Conservation (phyloP, 2,329 filamentous ascomycete genomes). For the Colletotrichum sansevieriae region DNA sequence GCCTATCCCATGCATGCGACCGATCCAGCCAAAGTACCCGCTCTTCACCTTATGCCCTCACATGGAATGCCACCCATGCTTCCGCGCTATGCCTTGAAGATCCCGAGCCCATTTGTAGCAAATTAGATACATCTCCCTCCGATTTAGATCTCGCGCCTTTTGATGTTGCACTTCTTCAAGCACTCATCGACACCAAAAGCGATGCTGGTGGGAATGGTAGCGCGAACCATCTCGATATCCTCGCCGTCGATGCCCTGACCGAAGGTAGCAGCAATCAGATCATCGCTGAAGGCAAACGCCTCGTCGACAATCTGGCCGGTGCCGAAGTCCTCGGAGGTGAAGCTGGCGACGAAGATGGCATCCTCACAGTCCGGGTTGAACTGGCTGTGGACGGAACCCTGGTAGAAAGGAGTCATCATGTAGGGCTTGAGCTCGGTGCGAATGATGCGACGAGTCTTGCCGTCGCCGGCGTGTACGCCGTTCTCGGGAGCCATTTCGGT, state of each 20-base stretch:
- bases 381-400: conserved; percentile 67
- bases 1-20: conserved; percentile 8
- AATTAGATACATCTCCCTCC: background rate
- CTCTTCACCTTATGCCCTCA: conserved; percentile 8
- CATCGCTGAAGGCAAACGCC: conserved; percentile 60
- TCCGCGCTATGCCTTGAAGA: background rate
- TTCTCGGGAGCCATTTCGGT: conserved; percentile 68
- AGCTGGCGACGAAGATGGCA: conserved; percentile 64
- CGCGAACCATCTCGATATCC: conserved; percentile 60
- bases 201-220: conserved; percentile 60
- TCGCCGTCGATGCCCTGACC: conserved; percentile 60
- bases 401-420: conserved; percentile 67
- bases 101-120: background rate
- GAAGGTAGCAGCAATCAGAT: conserved; percentile 61
- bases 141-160: conserved; percentile 38
- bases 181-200: conserved; percentile 65
- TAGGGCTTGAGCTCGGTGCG: conserved; percentile 54
- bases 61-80: background rate
- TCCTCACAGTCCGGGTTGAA: conserved; percentile 67
- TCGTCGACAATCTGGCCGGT: conserved; percentile 64
- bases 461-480: conserved; percentile 57
- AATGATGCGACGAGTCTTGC: conserved; percentile 49
- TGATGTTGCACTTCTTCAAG: conserved; percentile 60
- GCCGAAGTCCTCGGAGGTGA: conserved; percentile 65
- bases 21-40: conserved; percentile 1